Evolutionary conservation across 139 green algal species (phyloP).

Genomic region (Gonium pectorale): DNA sequence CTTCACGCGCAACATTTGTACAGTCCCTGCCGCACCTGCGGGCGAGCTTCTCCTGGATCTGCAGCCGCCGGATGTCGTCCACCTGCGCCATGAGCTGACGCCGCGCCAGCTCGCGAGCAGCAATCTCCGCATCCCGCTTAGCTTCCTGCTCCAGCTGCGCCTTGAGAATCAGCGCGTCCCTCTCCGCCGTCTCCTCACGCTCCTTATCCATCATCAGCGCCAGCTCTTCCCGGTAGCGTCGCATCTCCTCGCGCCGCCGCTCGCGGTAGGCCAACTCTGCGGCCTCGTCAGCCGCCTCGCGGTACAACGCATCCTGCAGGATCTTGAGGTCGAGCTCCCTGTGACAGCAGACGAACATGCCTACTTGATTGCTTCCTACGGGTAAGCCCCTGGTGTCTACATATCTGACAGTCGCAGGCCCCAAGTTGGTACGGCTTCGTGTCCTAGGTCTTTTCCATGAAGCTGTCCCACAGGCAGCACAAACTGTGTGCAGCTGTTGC

Average conservation of each 20-base stretch:
- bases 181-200: conserved; percentile 54
- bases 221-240: conserved; percentile 65
- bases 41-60: conserved; percentile 62
- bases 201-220: conserved; percentile 67
- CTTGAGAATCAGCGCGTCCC: conserved; percentile 63
- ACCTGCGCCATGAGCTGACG: conserved; percentile 65
- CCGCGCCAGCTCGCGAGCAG: conserved; percentile 57
- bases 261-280: conserved; percentile 53
- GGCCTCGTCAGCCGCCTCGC: conserved; percentile 63
- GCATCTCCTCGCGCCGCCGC: conserved; percentile 55
- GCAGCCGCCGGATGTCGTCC: conserved; percentile 62
- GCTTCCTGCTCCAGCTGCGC: conserved; percentile 53
- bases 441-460: too few relatives aligned
- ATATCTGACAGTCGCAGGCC: too few relatives aligned
- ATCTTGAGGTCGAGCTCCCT: conserved; percentile 68
- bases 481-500: too few relatives aligned
- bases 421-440: too few relatives aligned
- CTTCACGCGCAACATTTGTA: not conserved
- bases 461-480: too few relatives aligned
- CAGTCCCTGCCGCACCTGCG: conserved; percentile 35
- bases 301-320: conserved; percentile 66
- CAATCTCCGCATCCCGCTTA: conserved; percentile 64
- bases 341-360: too few relatives aligned
- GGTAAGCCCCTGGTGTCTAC: too few relatives aligned
- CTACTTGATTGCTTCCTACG: too few relatives aligned